Evolutionary conservation across 306 rosid species (phyloP).

Genomic region (Sesbania bispinosa): DNA sequence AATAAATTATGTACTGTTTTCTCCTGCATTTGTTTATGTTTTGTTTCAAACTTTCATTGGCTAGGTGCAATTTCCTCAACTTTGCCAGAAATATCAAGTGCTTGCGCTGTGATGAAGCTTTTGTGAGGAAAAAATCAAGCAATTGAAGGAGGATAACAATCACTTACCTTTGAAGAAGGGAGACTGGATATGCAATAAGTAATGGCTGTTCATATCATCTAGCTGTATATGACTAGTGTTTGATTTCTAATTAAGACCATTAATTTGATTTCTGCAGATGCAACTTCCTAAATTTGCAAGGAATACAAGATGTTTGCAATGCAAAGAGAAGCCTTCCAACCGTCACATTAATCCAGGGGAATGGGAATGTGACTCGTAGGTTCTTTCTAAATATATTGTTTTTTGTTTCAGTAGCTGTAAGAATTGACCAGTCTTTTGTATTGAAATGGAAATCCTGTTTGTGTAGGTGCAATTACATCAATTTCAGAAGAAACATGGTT

Average conservation of each 20-base stretch:
- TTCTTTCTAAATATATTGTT: not conserved
- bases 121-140: conserved; percentile 49
- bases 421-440: not conserved
- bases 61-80: conserved; percentile 69
- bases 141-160: conserved; percentile 46
- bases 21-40: conserved; percentile 7
- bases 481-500: conserved; percentile 81
- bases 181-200: conserved; percentile 82
- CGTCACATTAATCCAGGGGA: conserved; percentile 78
- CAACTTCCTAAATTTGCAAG: conserved; percentile 77
- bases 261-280: conserved; percentile 51
- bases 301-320: conserved; percentile 74
- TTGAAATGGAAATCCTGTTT: conserved; percentile 7
- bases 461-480: conserved; percentile 76
- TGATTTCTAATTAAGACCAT: conserved; percentile 19
- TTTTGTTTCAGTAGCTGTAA: not conserved
- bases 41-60: conserved; percentile 21
- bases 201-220: conserved; percentile 33
- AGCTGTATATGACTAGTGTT: conserved; percentile 7
- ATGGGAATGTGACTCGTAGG: conserved; percentile 94
- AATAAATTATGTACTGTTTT: too few species aligned
- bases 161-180: conserved; percentile 82
- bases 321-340: conserved; percentile 80
- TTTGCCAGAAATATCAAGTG: conserved; percentile 78
- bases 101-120: conserved; percentile 61